These are phyloP conservation scores for Mucor sp. DNA, from an alignment of 371 early-diverging fungal genomes.

Conservation along the genomic window DNA sequence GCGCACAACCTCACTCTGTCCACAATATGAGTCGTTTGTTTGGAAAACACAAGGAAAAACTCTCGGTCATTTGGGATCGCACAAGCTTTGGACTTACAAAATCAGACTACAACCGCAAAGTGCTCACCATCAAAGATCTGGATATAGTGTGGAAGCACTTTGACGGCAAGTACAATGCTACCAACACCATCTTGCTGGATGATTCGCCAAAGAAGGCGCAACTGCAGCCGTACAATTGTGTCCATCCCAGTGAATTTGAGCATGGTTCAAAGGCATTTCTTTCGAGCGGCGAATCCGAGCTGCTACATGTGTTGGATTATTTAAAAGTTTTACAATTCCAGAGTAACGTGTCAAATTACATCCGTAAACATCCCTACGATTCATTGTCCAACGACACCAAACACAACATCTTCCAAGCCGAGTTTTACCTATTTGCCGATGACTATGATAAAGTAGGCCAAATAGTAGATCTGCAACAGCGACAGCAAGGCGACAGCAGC, in stretches of 20 bases:
- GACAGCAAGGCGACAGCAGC: not conserved
- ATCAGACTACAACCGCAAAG: slow-evolving; percentile 52
- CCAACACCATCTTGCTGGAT: slow-evolving; percentile 71
- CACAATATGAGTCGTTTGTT: slow-evolving; percentile 58
- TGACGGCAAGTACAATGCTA: slow-evolving; percentile 50
- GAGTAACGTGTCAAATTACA: slow-evolving; percentile 55
- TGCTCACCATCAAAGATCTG: slow-evolving; percentile 66
- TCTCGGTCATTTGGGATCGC: slow-evolving; percentile 66
- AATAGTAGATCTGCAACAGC: not conserved
- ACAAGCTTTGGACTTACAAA: slow-evolving; percentile 52
- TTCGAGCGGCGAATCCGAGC: slow-evolving; percentile 47
- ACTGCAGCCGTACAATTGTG: slow-evolving; percentile 64
- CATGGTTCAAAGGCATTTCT: slow-evolving; percentile 18
- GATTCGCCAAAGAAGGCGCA: slow-evolving; percentile 66
- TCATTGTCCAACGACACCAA: not conserved
- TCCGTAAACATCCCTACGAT: slow-evolving; percentile 49
- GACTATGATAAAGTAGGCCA: not conserved
- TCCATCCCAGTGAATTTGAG: slow-evolving; percentile 42
- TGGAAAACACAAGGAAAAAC: slow-evolving; percentile 34
- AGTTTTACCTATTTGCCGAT: slow-evolving; percentile 4
- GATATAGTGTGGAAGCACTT: slow-evolving; percentile 50
- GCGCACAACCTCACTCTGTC: slow-evolving; percentile 67
- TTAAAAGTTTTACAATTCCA: slow-evolving; percentile 44
- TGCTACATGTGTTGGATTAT: slow-evolving; percentile 51
- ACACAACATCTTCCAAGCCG: not conserved